phyloP scores from a whole-genome alignment of 2,329 filamentous ascomycete species.

The Paramyrothecium sp. region DNA sequence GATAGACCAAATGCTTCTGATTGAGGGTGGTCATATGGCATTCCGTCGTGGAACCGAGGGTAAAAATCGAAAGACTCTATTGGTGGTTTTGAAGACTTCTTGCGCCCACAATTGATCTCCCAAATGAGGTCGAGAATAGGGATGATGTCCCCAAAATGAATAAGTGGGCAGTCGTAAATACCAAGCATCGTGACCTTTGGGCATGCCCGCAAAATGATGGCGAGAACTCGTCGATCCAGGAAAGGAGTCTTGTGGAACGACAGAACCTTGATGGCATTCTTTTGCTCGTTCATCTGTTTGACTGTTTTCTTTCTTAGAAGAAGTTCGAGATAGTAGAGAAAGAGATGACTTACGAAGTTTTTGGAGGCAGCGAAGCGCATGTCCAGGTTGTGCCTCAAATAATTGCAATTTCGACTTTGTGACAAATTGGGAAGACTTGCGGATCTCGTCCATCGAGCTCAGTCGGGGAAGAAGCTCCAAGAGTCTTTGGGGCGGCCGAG shows the following conservation, averaged over 20 bases:
- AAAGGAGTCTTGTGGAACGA: conserved; percentile 27
- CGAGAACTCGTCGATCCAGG: conserved; percentile 30
- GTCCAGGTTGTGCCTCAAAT: neutral
- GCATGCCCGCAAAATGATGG: conserved; percentile 30
- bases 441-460: neutral
- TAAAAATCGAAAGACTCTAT: conserved; percentile 31
- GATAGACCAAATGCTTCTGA: conserved; percentile 26
- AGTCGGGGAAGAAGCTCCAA: neutral
- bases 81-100: neutral
- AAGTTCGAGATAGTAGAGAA: neutral
- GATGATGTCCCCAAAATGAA: conserved; percentile 33
- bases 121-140: conserved; percentile 31
- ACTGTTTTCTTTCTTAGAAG: conserved; percentile 20
- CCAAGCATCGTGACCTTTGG: conserved; percentile 29
- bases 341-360: conserved; percentile 17
- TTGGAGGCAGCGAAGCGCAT: conserved; percentile 1
- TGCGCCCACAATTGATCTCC: conserved; percentile 28
- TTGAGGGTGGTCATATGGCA: conserved; percentile 9
- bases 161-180: conserved; percentile 33
- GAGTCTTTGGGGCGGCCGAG: neutral
- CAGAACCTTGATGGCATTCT: conserved; percentile 17
- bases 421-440: neutral
- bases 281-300: conserved; percentile 12
- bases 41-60: conserved; percentile 28
- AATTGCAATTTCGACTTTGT: neutral